These are phyloP conservation scores for Coelastrella sp. DNA, from an alignment of 139 green algal genomes.

Conservation along the genomic window DNA sequence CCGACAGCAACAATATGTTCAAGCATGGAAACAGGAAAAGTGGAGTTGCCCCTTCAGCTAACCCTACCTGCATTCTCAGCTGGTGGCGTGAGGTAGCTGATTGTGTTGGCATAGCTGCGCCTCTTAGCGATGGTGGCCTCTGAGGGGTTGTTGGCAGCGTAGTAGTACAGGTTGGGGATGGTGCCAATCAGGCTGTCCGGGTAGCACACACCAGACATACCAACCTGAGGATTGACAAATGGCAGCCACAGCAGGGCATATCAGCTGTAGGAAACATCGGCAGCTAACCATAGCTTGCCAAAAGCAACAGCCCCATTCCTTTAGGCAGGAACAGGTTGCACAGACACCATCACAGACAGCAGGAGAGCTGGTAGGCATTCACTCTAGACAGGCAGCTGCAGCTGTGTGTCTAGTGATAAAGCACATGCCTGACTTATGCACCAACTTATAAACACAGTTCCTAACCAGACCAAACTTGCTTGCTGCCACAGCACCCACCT, in stretches of 20 bases:
- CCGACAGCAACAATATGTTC: too few relatives aligned
- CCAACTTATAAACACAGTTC: too few relatives aligned
- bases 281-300: too few relatives aligned
- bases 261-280: not conserved
- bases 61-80: conserved; percentile 94
- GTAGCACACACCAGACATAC: conserved; percentile 98
- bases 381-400: too few relatives aligned
- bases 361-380: too few relatives aligned
- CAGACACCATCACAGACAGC: too few relatives aligned
- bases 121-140: conserved; percentile 99
- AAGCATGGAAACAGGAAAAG: too few relatives aligned
- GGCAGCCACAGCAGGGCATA: not conserved
- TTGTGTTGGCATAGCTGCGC: conserved; percentile 99
- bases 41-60: not conserved
- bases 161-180: conserved; percentile 99
- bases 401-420: too few relatives aligned
- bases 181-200: conserved; percentile 96
- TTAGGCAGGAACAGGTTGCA: too few relatives aligned
- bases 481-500: conserved; percentile 55
- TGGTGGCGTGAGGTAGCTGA: conserved; percentile 99
- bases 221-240: conserved; percentile 72
- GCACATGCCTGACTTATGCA: too few relatives aligned
- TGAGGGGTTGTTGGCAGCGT: conserved; percentile 99
- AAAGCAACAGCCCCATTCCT: too few relatives aligned
- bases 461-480: conserved; percentile 33